Percentiles rank a stretch among this genome's conserved stretches.
These are phyloP conservation scores for Podaxis sp. DNA, from an alignment of 768 basidiomycete species.

Conservation along the genomic window DNA sequence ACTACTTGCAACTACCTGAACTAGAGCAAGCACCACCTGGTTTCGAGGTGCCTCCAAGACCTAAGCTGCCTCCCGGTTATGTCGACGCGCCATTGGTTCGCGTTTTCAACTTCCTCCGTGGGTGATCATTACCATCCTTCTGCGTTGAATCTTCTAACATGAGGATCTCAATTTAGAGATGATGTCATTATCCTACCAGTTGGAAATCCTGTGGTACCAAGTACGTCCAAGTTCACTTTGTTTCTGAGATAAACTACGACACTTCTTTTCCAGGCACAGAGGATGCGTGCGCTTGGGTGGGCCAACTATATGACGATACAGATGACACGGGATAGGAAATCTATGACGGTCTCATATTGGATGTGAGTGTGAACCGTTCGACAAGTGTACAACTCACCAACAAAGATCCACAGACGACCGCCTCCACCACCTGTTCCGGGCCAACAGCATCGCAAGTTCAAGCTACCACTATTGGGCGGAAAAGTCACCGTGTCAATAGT, in stretches of 20 bases:
- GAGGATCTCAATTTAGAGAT: slow-evolving; percentile 53
- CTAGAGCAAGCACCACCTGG: slow-evolving; percentile 39
- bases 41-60: slow-evolving; percentile 40
- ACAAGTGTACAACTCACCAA: background rate
- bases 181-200: slow-evolving; percentile 89
- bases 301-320: slow-evolving; percentile 70
- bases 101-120: slow-evolving; percentile 87
- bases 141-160: slow-evolving; percentile 5
- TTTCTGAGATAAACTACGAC: slow-evolving; percentile 5
- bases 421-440: slow-evolving; percentile 27
- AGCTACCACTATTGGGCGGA: slow-evolving; percentile 66
- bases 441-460: slow-evolving; percentile 32
- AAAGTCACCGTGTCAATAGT: slow-evolving; percentile 71
- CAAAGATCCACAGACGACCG: slow-evolving; percentile 24
- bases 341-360: slow-evolving; percentile 83
- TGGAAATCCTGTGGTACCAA: slow-evolving; percentile 87
- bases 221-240: slow-evolving; percentile 25
- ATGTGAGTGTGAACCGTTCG: slow-evolving; percentile 50
- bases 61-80: slow-evolving; percentile 56
- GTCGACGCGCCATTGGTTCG: slow-evolving; percentile 85
- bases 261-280: slow-evolving; percentile 50
- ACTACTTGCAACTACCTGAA: slow-evolving; percentile 53
- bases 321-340: slow-evolving; percentile 67
- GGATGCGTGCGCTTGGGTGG: slow-evolving; percentile 88
- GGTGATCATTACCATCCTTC: slow-evolving; percentile 26